phyloP scores from a whole-genome alignment of 2,329 filamentous ascomycete species.

The Clonostachys solani region DNA sequence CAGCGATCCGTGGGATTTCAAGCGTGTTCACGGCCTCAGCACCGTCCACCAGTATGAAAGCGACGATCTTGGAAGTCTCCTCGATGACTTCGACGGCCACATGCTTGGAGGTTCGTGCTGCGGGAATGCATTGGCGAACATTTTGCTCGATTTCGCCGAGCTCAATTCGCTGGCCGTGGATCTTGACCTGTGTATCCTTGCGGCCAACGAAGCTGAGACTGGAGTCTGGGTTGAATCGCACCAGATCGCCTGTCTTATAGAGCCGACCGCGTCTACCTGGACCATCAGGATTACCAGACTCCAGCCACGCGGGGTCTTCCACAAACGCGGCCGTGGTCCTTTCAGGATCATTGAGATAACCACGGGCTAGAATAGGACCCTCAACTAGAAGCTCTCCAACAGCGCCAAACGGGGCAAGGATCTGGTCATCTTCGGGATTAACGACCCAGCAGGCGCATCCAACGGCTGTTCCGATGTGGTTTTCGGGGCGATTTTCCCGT shows the following conservation, averaged over 20 bases:
- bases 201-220: slow-evolving; percentile 17
- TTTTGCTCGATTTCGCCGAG: slow-evolving; percentile 16
- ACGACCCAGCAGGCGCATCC: slow-evolving; percentile 8
- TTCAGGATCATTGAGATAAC: slow-evolving; percentile 36
- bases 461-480: slow-evolving; percentile 38
- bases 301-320: slow-evolving; percentile 7
- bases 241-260: slow-evolving; percentile 18
- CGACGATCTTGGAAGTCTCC: too few species aligned
- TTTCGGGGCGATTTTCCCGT: neutral
- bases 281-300: too few species aligned
- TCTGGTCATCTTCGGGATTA: slow-evolving; percentile 5
- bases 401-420: slow-evolving; percentile 8
- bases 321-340: slow-evolving; percentile 20
- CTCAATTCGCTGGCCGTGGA: slow-evolving; percentile 22
- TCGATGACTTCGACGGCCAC: too few species aligned
- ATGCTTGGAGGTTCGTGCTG: too few species aligned
- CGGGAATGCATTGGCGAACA: slow-evolving; percentile 2
- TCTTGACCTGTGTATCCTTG: slow-evolving; percentile 20
- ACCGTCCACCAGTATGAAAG: too few species aligned
- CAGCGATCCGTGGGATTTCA: too few species aligned
- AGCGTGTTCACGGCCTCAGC: too few species aligned
- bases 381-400: slow-evolving; percentile 12
- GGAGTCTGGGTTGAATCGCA: slow-evolving; percentile 11
- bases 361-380: slow-evolving; percentile 33
- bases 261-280: slow-evolving; percentile 1